Conservation (phyloP, 352 stramenopile species). For the Detonula confervacea region DNA sequence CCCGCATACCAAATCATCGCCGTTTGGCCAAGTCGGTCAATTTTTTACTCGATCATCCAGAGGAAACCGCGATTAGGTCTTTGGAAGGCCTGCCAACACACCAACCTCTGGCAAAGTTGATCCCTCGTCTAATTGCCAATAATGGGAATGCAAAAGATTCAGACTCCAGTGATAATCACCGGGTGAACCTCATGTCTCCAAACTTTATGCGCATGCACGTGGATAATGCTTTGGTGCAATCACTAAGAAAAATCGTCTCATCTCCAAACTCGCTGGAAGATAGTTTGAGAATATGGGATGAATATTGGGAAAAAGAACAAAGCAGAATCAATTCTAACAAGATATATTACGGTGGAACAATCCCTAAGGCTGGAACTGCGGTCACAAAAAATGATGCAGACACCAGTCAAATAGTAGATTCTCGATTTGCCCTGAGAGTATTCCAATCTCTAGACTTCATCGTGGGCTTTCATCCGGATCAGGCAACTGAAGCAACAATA, state of each 20-base stretch:
- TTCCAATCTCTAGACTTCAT: constrained; percentile 76
- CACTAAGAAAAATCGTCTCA: constrained; percentile 26
- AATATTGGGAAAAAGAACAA: constrained; percentile 44
- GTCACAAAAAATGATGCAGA: not conserved
- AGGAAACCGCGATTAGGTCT: constrained; percentile 48
- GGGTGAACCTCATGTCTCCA: too few relatives aligned
- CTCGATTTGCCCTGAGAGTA: constrained; percentile 14
- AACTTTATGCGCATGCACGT: constrained; percentile 63
- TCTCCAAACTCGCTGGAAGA: not conserved
- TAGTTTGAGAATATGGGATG: constrained; percentile 31
- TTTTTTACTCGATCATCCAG: constrained; percentile 65
- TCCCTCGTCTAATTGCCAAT: constrained; percentile 47
- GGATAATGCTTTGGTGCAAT: constrained; percentile 56
- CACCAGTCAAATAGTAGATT: constrained; percentile 32
- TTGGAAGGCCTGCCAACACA: constrained; percentile 58
- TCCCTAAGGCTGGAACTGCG: constrained; percentile 9
- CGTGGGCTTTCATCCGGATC: constrained; percentile 93
- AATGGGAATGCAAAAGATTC: not conserved
- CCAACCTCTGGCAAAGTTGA: constrained; percentile 66
- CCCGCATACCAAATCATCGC: constrained; percentile 48
- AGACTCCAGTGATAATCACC: not conserved
- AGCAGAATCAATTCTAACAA: constrained; percentile 29
- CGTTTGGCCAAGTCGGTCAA: constrained; percentile 62
- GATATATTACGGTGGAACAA: constrained; percentile 35
- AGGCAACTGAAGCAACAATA: constrained; percentile 91